A percentile compares a stretch with the other conserved stretches of the same genome.
These are phyloP conservation scores for grape (Vitis vinifera) DNA, from an alignment of 164 flowering plant genomes.

Conservation along the genomic window DNA sequence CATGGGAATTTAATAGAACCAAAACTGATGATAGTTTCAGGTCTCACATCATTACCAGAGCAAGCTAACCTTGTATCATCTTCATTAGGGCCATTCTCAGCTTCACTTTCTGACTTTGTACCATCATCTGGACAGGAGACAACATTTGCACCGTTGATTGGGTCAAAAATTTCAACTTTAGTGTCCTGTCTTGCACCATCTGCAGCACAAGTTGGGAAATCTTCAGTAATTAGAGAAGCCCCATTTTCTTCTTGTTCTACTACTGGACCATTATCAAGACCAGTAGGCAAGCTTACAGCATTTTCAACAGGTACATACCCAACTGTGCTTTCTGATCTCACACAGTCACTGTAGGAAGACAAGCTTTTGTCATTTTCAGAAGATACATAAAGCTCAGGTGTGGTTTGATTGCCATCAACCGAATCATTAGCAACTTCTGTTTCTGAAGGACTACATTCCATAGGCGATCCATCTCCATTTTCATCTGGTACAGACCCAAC, in stretches of 20 bases:
- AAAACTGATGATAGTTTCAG: neutral
- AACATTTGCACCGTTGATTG: neutral
- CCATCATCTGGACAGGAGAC: neutral
- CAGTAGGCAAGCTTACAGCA: neutral
- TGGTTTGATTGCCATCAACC: conserved; percentile 1
- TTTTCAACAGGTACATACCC: neutral
- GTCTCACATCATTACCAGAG: neutral
- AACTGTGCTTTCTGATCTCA: neutral
- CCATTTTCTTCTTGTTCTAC: neutral
- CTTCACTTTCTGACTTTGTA: neutral
- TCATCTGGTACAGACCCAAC: neutral
- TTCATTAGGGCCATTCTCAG: neutral
- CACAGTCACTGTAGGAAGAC: neutral
- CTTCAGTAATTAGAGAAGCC: neutral
- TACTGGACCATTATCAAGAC: neutral
- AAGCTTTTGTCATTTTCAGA: neutral
- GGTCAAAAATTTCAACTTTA: neutral
- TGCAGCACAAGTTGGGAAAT: neutral
- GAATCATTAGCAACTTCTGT: conserved; percentile 1
- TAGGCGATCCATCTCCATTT: conserved; percentile 1
- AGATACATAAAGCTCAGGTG: neutral
- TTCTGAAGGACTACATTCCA: neutral
- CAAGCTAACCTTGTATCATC: neutral
- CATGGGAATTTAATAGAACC: conserved; percentile 1
- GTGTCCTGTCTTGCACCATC: neutral